A percentile compares a stretch with the other conserved stretches of the same genome.
These are phyloP conservation scores for Hypoxylon sp. DNA, from an alignment of 2,329 filamentous ascomycete genomes.

Conservation along the genomic window DNA sequence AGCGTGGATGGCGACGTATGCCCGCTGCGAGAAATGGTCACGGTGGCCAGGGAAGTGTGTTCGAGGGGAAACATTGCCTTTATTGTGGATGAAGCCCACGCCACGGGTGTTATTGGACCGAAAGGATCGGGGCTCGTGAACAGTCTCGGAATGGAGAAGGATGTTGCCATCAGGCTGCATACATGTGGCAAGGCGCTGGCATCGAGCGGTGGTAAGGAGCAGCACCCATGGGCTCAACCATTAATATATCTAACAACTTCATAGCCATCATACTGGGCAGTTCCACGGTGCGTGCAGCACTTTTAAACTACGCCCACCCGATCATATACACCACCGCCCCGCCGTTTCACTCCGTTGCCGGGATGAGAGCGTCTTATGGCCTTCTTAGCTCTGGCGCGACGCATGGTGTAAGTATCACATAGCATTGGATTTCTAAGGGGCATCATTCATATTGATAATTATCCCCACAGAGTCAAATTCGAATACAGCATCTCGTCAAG, in stretches of 20 bases:
- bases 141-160: slow-evolving; percentile 61
- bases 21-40: slow-evolving; percentile 54
- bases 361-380: neutral
- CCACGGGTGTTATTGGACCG: slow-evolving; percentile 62
- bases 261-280: neutral
- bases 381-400: neutral
- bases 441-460: slow-evolving; percentile 37
- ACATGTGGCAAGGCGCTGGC: slow-evolving; percentile 63
- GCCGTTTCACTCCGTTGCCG: neutral
- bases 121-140: slow-evolving; percentile 62
- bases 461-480: slow-evolving; percentile 8
- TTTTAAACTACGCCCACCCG: neutral
- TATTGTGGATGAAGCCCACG: slow-evolving; percentile 68
- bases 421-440: neutral
- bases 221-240: neutral
- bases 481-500: neutral
- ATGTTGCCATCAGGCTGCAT: slow-evolving; percentile 62
- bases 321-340: neutral
- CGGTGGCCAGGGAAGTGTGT: slow-evolving; percentile 51
- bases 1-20: slow-evolving; percentile 61
- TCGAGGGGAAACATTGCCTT: slow-evolving; percentile 58
- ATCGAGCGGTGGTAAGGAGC: slow-evolving; percentile 23
- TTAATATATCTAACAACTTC: neutral
- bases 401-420: neutral
- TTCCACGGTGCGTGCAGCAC: neutral